These are phyloP conservation scores for Avena atlantica DNA, from an alignment of 176 grass and related monocot genomes.

Conservation along the genomic window DNA sequence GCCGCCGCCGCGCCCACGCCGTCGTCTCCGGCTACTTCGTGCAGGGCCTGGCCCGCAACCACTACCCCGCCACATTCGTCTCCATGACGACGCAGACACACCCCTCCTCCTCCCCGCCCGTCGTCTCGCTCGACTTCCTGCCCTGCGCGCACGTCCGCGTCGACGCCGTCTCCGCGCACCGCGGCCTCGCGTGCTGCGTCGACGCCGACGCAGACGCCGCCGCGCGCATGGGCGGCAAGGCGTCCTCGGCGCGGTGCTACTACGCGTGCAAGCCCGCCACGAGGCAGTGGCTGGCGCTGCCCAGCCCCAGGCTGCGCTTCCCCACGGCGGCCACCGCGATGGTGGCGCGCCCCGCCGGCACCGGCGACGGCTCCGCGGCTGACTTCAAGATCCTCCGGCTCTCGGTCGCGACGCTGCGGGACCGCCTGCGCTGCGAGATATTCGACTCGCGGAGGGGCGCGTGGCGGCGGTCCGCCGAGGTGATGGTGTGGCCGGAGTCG, in stretches of 20 bases:
- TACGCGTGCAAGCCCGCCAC: slow-evolving; percentile 60
- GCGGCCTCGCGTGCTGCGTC: slow-evolving; percentile 53
- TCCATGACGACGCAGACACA: slow-evolving; percentile 19
- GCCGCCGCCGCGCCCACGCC: slow-evolving; percentile 40
- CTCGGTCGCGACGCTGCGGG: slow-evolving; percentile 14
- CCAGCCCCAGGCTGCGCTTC: slow-evolving; percentile 46
- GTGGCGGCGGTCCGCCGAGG: slow-evolving; percentile 48
- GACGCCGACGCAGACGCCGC: neutral
- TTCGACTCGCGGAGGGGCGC: slow-evolving; percentile 38
- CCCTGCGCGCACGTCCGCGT: slow-evolving; percentile 39
- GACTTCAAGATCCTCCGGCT: slow-evolving; percentile 50
- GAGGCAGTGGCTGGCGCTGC: slow-evolving; percentile 48
- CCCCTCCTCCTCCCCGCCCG: neutral
- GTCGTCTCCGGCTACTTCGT: slow-evolving; percentile 49
- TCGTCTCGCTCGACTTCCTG: slow-evolving; percentile 45
- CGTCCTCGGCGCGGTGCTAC: slow-evolving; percentile 10
- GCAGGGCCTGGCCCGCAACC: slow-evolving; percentile 36
- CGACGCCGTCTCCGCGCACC: slow-evolving; percentile 43
- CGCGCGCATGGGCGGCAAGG: neutral
- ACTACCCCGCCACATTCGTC: slow-evolving; percentile 41
- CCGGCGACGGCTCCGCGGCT: neutral
- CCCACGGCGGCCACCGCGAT: slow-evolving; percentile 26
- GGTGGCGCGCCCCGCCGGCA: neutral
- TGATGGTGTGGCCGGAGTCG: slow-evolving; percentile 24
- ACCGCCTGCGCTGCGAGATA: slow-evolving; percentile 44